These are phyloP conservation scores for Rheum nobile DNA, from an alignment of 148 eudicot species.

Conservation along the genomic window DNA sequence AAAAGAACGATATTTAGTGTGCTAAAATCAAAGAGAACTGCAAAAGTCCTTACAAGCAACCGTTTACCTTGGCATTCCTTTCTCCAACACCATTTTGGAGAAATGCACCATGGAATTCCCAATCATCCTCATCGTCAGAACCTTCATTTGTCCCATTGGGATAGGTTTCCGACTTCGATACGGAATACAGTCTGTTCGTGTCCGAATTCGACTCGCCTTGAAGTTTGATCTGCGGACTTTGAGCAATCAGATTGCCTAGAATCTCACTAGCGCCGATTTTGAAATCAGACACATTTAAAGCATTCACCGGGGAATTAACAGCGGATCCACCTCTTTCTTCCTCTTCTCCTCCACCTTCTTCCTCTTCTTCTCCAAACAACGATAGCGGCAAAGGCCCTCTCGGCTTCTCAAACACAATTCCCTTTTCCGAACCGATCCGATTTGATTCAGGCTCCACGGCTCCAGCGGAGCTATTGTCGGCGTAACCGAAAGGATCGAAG, in stretches of 20 bases:
- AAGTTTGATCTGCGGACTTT: conserved; percentile 18
- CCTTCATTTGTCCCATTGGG: conserved; percentile 10
- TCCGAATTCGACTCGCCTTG: conserved; percentile 13
- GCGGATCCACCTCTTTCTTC: neutral
- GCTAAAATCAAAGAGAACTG: neutral
- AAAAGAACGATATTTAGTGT: neutral
- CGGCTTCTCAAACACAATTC: conserved; percentile 22
- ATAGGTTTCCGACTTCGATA: conserved; percentile 7
- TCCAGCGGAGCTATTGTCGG: neutral
- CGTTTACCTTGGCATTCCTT: conserved; percentile 28
- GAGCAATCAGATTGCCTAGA: conserved; percentile 16
- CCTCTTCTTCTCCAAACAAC: conserved; percentile 42
- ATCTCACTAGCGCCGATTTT: conserved; percentile 12
- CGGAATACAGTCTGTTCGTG: neutral
- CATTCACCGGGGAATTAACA: neutral
- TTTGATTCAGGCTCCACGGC: neutral
- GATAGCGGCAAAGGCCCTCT: conserved; percentile 66
- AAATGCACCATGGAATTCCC: conserved; percentile 70
- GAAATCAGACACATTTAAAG: neutral
- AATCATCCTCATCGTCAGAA: conserved; percentile 39
- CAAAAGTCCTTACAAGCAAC: neutral
- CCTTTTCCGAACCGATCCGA: neutral
- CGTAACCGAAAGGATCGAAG: conserved; percentile 17
- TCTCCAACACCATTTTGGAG: conserved; percentile 16
- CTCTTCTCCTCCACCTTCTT: conserved; percentile 6